These are phyloP conservation scores for Phaffia rhodozyma DNA, from an alignment of 1,284 basidiomycete genomes.

Conservation along the genomic window DNA sequence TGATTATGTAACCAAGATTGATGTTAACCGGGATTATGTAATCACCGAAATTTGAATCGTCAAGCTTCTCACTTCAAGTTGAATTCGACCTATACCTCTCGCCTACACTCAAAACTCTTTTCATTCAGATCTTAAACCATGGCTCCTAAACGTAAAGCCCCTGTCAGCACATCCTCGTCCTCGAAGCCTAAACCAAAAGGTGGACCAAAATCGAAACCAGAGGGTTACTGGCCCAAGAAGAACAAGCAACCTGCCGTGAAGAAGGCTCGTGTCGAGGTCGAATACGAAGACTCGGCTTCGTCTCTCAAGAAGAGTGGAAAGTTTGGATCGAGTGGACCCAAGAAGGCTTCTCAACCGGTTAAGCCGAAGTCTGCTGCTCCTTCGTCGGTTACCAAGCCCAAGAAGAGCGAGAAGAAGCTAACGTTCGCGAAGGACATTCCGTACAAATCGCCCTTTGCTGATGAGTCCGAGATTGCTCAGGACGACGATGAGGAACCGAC, in stretches of 20 bases:
- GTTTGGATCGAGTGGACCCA: not conserved
- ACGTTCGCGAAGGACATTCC: too few species aligned
- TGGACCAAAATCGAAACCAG: not conserved
- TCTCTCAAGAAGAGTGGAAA: too few species aligned
- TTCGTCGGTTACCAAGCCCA: not conserved
- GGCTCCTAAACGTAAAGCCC: slow-evolving; percentile 19
- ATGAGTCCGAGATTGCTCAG: too few species aligned
- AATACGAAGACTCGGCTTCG: slow-evolving; percentile 8
- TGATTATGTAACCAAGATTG: too few species aligned
- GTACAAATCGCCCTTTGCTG: too few species aligned
- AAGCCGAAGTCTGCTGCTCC: not conserved
- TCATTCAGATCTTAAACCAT: not conserved
- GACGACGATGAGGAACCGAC: too few species aligned
- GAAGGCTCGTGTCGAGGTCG: slow-evolving; percentile 20
- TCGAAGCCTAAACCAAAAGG: slow-evolving; percentile 5
- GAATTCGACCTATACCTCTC: too few species aligned
- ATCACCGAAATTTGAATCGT: too few species aligned
- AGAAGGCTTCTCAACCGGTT: not conserved
- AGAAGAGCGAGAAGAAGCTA: not conserved
- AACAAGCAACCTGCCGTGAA: slow-evolving; percentile 15
- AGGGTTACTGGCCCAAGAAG: slow-evolving; percentile 5
- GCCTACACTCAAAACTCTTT: too few species aligned
- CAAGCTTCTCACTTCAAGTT: too few species aligned
- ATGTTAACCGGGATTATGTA: too few species aligned
- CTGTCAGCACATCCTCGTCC: not conserved